These are phyloP conservation scores for Lophium mytilinum DNA, from an alignment of 495 filamentous ascomycete genomes.

Conservation along the genomic window DNA sequence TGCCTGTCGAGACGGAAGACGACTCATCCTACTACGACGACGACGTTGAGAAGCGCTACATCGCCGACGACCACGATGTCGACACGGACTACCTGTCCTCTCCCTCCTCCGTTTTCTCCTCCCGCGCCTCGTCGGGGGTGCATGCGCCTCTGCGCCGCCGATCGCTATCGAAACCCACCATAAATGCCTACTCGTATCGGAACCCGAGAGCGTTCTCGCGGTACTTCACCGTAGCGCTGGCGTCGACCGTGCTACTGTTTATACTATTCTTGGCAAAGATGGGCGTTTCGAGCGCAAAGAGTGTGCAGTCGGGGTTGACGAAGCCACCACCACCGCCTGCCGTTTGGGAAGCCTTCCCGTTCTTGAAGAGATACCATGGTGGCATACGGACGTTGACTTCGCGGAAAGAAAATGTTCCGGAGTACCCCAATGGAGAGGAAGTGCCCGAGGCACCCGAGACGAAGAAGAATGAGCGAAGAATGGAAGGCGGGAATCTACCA, in stretches of 20 bases:
- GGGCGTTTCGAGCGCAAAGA: constrained; percentile 55
- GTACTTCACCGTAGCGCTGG: constrained; percentile 63
- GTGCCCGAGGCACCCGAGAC: constrained; percentile 14
- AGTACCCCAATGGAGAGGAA: constrained; percentile 55
- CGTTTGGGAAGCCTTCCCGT: constrained; percentile 72
- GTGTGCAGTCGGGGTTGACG: constrained; percentile 48
- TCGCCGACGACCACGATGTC: constrained; percentile 16
- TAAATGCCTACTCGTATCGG: constrained; percentile 26
- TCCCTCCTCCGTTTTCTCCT: constrained; percentile 14
- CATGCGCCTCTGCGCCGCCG: constrained; percentile 6
- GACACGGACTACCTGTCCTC: constrained; percentile 13
- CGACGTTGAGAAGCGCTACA: constrained; percentile 16
- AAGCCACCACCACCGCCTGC: constrained; percentile 52
- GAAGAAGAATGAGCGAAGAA: constrained; percentile 14
- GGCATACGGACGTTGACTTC: constrained; percentile 62
- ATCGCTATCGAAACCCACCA: constrained; percentile 12
- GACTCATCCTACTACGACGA: neutral
- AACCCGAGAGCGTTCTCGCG: constrained; percentile 34
- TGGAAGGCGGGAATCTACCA: constrained; percentile 28
- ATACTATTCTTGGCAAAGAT: constrained; percentile 62
- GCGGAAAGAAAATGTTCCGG: constrained; percentile 54
- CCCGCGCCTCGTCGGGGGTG: constrained; percentile 8
- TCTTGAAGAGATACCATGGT: constrained; percentile 77
- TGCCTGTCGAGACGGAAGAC: constrained; percentile 16
- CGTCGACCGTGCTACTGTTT: constrained; percentile 61